Conservation (phyloP, 768 basidiomycete species). For the Calocybe indica region DNA sequence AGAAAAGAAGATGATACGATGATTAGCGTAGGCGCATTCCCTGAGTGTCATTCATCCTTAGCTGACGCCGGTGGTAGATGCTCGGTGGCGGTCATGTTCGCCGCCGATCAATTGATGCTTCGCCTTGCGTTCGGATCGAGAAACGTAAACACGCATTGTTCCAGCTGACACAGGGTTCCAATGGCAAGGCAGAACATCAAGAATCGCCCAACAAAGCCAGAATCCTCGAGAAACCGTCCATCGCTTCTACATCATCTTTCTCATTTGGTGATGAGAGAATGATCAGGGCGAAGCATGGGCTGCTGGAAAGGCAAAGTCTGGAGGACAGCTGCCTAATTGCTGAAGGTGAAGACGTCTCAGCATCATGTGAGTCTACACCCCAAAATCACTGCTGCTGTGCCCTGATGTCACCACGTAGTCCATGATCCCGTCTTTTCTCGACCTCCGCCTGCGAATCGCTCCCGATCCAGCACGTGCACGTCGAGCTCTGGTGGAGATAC, state of each 20-base stretch:
- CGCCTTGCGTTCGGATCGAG: conserved; percentile 62
- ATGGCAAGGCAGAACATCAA: conserved; percentile 21
- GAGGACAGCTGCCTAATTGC: conserved; percentile 62
- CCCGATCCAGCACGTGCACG: conserved; percentile 67
- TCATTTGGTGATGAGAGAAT: conserved; percentile 66
- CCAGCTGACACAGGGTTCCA: conserved; percentile 20
- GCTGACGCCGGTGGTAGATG: conserved; percentile 44
- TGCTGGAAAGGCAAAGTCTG: conserved; percentile 59
- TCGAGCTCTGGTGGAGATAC: conserved; percentile 65
- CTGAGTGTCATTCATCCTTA: neutral
- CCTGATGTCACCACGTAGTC: no score
- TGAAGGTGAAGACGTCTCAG: conserved; percentile 56
- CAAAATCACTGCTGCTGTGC: no score
- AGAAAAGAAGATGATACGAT: conserved; percentile 73
- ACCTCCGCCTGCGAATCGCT: conserved; percentile 41
- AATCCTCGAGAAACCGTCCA: conserved; percentile 59
- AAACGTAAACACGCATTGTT: conserved; percentile 51
- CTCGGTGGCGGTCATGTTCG: conserved; percentile 73
- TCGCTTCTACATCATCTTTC: conserved; percentile 56
- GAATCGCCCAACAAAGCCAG: conserved; percentile 40
- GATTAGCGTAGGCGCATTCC: conserved; percentile 51
- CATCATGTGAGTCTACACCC: conserved; percentile 39
- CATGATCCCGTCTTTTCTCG: conserved; percentile 56
- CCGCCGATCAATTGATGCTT: conserved; percentile 61
- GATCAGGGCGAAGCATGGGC: conserved; percentile 56